Evolutionary conservation across 495 filamentous ascomycete genomes (phyloP).

Genomic region (Penicillium tannophilum): DNA sequence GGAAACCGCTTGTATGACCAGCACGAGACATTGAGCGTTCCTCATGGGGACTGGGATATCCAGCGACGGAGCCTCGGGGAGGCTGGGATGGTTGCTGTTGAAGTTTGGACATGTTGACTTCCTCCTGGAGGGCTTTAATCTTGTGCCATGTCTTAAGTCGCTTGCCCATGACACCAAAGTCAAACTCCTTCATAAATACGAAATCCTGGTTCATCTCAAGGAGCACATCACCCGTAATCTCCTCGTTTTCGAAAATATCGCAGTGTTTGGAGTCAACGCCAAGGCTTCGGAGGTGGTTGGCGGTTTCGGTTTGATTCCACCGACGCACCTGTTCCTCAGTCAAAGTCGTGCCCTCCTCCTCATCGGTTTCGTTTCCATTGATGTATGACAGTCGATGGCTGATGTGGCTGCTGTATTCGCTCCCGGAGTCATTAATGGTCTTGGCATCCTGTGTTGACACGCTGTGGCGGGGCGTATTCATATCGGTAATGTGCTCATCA

Average conservation of each 20-base stretch:
- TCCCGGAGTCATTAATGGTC: constrained; percentile 77
- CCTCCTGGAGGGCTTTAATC: constrained; percentile 84
- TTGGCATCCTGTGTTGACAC: constrained; percentile 52
- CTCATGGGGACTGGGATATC: constrained; percentile 36
- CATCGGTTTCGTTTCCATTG: constrained; percentile 83
- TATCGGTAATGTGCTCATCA: constrained; percentile 95
- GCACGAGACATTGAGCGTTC: constrained; percentile 44
- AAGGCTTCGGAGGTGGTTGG: constrained; percentile 77
- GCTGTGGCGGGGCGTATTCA: constrained; percentile 73
- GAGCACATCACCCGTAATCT: constrained; percentile 91
- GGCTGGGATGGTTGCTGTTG: constrained; percentile 17
- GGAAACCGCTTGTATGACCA: constrained; percentile 46
- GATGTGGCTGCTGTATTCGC: constrained; percentile 82
- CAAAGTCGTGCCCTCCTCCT: constrained; percentile 59
- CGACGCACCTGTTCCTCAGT: constrained; percentile 64
- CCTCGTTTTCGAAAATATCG: constrained; percentile 91
- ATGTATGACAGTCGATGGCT: constrained; percentile 84
- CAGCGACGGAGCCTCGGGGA: constrained; percentile 32
- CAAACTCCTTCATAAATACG: constrained; percentile 91
- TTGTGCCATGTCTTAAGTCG: constrained; percentile 95
- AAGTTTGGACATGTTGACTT: constrained; percentile 56
- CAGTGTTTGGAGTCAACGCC: constrained; percentile 86
- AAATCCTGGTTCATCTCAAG: constrained; percentile 93
- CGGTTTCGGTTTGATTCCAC: constrained; percentile 80
- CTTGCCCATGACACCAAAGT: constrained; percentile 86